Base-by-base conservation (phyloP, 805 yeast genomes). In the Teunomyces panamensis region DNA sequence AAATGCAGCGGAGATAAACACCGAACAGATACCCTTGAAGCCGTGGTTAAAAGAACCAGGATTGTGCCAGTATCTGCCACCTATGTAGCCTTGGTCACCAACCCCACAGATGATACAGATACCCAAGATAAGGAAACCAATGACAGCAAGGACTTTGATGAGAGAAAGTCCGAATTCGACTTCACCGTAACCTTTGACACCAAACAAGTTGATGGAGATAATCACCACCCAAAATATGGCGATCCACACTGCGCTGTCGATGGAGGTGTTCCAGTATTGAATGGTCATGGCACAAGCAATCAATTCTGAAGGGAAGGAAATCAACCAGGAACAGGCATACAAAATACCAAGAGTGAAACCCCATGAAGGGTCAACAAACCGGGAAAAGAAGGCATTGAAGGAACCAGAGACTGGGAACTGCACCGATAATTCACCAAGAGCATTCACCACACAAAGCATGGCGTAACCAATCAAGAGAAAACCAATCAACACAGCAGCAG, bases 321-420 rank as follows among this genome's bases (percentile, higher is more conserved):
- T 65, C 55, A 64, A 62, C 68, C 68, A 64, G 16, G 67, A 61
- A 42, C 54, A 48, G 5, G 68, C 58, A 61, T 79, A 79, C 56
- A 77, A 77, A 49, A 76, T 66, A 36, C 79, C 77, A 49, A 80
- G 64, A 26, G 84, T 74, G 56, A 79, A 81, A 3, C 83, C 84
- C 54, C 75, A 59, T 1, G 82, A 72, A 3, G 84, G 81, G 51
- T 79, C 83, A 35, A 80, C 66, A 50, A 79, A 80, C 51, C 82
- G 68, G n/a, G 77, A 69, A 49, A 75, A 71, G 53, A 72, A 74
- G 36, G 74, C 71, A 47, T 75, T 73, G 56, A 78, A 78, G 1
- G 81, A 79, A 51, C 83, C 84, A 36, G 76, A 71, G 11, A 77
- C 75, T 1, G 83, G 83, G 59, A 70, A 78, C 2, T 78, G 73